phyloP scores from a whole-genome alignment of 164 flowering plant genomes.

The Vitis riparia region DNA sequence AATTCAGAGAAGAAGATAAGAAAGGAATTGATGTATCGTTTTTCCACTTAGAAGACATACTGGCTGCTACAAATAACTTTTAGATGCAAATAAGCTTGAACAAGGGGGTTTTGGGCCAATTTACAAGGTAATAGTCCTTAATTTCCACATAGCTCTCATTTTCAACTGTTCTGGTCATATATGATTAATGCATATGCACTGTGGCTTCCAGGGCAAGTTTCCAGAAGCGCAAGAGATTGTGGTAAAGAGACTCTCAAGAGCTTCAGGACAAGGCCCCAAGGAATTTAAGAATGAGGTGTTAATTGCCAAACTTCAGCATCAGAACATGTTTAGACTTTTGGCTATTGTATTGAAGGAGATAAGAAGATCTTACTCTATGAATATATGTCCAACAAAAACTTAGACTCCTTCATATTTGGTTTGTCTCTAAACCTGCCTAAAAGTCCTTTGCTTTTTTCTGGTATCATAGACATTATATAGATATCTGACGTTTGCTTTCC shows the following conservation, averaged over 20 bases:
- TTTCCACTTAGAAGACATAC: conserved; percentile 11
- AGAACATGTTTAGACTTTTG: background rate
- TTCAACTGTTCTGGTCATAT: background rate
- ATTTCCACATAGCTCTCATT: background rate
- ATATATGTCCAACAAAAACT: conserved; percentile 7
- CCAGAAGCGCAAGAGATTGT: background rate
- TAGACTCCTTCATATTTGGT: conserved; percentile 9
- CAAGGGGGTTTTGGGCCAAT: too few relatives aligned
- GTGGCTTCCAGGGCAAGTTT: background rate
- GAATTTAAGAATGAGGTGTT: too few relatives aligned
- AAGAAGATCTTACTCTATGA: conserved; percentile 3
- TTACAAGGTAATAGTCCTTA: background rate
- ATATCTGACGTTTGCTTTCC: too few relatives aligned
- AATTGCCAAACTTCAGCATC: background rate
- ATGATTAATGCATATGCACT: background rate
- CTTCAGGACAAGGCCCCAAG: too few relatives aligned
- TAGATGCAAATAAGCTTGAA: too few relatives aligned
- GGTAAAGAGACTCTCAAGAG: background rate
- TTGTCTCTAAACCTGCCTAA: background rate
- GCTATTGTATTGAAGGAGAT: background rate
- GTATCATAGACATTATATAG: too few relatives aligned
- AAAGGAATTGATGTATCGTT: conserved; percentile 18
- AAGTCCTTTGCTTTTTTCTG: too few relatives aligned
- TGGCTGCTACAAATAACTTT: background rate
- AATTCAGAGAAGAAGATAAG: conserved; percentile 17